Base-by-base conservation (phyloP, 352 stramenopile species). In the Phytophthora quininea region DNA sequence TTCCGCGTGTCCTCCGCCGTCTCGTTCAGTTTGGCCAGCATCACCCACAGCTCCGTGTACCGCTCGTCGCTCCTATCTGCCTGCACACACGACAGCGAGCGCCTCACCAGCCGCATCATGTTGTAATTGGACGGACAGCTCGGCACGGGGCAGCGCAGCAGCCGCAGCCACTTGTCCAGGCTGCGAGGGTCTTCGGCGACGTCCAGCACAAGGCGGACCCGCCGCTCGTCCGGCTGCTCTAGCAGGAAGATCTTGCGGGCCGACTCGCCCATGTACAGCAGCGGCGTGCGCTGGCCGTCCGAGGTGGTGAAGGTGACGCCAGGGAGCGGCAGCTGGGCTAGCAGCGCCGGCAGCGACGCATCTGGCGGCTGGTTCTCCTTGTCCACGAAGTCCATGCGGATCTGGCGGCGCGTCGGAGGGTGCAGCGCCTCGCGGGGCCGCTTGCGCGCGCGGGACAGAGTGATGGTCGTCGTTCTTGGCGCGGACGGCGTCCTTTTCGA, bases 31-130 rank as follows among this genome's bases (percentile, higher is more conserved):
- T 83, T 80, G 35, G 82, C 84, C 45, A 77, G 75, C 47, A 84
- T 80, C 40, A 92, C 77, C 63, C 71, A 86, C n/a, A 92, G 77
- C 53, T 91, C 79, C 37, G 76, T 83, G 57, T 83, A 91, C 45
- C 70, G 81, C 3, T 52, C 62, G 11, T 63, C 51, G 30, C 71
- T 58, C 3, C 79, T 67, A 55, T 46, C 72, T 32, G 59, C 56
- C 4, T 78, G 47, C 27, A 74, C 74, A 42, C 82, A 71, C 52
- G 67, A 73, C 24, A 77, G 76, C 9, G 80, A 79, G 15, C 82
- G 82, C 19, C 69, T 65, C 31, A 84, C 71, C 1, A 90, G 62
- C 31, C 82, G 72, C 38, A 77, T 19, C 42, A 80, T 77, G 12
- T 63, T 79, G 43, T 86, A 89, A 19, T 63, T 35, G 12, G 72